Evolutionary conservation across 225 moss, liverwort and hornwort species (phyloP).

Genomic region (Sphagnum contortum): DNA sequence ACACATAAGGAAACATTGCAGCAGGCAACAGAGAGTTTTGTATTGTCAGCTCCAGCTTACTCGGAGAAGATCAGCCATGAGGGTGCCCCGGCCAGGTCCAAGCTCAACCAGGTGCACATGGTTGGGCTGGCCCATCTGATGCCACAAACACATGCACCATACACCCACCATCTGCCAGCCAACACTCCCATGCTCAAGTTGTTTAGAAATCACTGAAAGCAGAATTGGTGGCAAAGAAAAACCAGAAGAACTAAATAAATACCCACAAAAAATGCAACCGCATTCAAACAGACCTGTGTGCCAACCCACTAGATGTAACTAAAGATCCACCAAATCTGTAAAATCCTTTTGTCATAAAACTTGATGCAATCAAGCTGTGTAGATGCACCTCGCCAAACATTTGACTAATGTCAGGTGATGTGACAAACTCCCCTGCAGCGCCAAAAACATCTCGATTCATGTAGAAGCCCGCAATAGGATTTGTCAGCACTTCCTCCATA

Average conservation of each 20-base stretch:
- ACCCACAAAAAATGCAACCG: not conserved
- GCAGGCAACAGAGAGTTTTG: not conserved
- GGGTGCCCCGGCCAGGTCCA: conserved; percentile 86
- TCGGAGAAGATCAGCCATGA: conserved; percentile 90
- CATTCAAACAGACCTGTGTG: no score
- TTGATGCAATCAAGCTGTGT: not conserved
- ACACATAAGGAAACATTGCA: not conserved
- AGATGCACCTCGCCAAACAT: conserved; percentile 84
- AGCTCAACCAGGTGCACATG: conserved; percentile 65
- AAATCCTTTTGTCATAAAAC: no score
- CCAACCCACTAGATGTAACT: no score
- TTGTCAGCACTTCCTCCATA: conserved; percentile 87
- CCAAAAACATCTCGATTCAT: conserved; percentile 95
- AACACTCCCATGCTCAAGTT: not conserved
- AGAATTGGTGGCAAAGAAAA: no score
- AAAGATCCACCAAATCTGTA: no score
- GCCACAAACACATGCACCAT: conserved; percentile 93
- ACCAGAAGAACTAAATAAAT: not conserved
- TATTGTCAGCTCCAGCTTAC: conserved; percentile 14
- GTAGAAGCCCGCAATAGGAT: conserved; percentile 88
- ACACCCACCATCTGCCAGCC: conserved; percentile 69
- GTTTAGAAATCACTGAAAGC: not conserved
- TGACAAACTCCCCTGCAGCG: conserved; percentile 74
- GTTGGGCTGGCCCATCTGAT: conserved; percentile 78
- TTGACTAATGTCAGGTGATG: conserved; percentile 92